phyloP scores from a whole-genome alignment of 129 eudicot species.

The Apium graveolens region DNA sequence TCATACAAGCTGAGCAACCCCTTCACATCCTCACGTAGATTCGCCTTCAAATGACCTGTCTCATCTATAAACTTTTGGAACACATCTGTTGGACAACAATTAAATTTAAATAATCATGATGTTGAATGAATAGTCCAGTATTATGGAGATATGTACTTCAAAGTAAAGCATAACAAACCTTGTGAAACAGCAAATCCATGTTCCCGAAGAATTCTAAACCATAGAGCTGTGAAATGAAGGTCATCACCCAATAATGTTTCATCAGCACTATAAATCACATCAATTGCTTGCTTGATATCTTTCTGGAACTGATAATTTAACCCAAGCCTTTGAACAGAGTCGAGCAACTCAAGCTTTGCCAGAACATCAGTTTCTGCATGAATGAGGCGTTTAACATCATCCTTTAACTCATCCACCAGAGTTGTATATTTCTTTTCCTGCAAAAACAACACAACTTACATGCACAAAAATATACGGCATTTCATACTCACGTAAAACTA shows the following conservation, averaged over 20 bases:
- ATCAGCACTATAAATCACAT: not conserved
- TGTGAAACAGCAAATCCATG: not conserved
- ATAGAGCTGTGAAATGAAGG: not conserved
- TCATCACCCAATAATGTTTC: not conserved
- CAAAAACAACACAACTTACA: not conserved
- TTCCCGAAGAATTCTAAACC: not conserved
- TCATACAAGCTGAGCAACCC: conserved; percentile 14
- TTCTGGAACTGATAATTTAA: not conserved
- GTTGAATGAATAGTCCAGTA: not conserved
- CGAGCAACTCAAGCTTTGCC: not conserved
- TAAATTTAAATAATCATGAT: not conserved
- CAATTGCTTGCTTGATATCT: not conserved
- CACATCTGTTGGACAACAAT: not conserved
- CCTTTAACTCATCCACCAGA: not conserved
- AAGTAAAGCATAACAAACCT: not conserved
- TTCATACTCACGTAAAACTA: too few relatives aligned
- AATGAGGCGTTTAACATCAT: not conserved
- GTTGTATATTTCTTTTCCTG: not conserved
- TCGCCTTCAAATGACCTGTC: not conserved
- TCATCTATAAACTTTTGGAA: conserved; percentile 8
- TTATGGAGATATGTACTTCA: too few relatives aligned
- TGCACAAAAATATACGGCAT: not conserved
- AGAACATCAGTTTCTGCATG: not conserved
- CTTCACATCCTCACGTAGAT: not conserved
- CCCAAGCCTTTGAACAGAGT: conserved; percentile 2